A percentile compares a stretch with the other conserved stretches of the same genome.
These are phyloP conservation scores for Ceratocystis harringtonii DNA, from an alignment of 2,329 filamentous ascomycete genomes.

Conservation along the genomic window DNA sequence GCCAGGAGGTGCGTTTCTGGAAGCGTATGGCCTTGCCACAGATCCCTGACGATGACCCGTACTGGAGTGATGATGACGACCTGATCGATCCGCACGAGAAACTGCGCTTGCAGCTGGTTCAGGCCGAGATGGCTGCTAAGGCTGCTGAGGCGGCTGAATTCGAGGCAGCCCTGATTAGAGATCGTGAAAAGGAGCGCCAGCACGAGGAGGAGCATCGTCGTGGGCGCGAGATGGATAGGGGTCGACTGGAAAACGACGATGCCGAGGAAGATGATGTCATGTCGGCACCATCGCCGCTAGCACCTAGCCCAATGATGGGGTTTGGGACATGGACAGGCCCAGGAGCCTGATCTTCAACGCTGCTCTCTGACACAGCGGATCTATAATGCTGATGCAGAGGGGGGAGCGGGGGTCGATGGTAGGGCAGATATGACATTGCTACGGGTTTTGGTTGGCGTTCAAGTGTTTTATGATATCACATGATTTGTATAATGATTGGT, in stretches of 20 bases:
- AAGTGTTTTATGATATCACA: conserved; percentile 6
- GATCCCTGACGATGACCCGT: conserved; percentile 42
- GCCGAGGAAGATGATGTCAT: not conserved
- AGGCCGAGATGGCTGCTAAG: conserved; percentile 25
- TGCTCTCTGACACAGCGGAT: not conserved
- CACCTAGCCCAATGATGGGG: conserved; percentile 10
- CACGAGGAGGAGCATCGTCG: not conserved
- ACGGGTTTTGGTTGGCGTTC: not conserved
- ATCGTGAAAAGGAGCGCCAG: conserved; percentile 17
- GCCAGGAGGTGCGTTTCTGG: conserved; percentile 50
- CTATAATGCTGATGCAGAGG: not conserved
- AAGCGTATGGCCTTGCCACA: conserved; percentile 51
- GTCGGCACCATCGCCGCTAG: conserved; percentile 7
- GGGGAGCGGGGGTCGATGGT: not conserved
- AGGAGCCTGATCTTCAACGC: not conserved
- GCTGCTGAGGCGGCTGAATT: conserved; percentile 24
- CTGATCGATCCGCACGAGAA: conserved; percentile 47
- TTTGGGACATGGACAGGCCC: not conserved
- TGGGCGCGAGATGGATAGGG: not conserved
- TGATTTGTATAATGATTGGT: not conserved
- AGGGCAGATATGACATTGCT: too few species aligned
- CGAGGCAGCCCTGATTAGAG: conserved; percentile 22
- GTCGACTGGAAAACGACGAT: not conserved
- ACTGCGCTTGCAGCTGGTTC: conserved; percentile 32
- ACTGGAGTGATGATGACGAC: conserved; percentile 51